Percentiles rank a stretch among this genome's conserved stretches.
Conservation (phyloP, 2,329 filamentous ascomycete species). For the Aspergillus tamarii region DNA sequence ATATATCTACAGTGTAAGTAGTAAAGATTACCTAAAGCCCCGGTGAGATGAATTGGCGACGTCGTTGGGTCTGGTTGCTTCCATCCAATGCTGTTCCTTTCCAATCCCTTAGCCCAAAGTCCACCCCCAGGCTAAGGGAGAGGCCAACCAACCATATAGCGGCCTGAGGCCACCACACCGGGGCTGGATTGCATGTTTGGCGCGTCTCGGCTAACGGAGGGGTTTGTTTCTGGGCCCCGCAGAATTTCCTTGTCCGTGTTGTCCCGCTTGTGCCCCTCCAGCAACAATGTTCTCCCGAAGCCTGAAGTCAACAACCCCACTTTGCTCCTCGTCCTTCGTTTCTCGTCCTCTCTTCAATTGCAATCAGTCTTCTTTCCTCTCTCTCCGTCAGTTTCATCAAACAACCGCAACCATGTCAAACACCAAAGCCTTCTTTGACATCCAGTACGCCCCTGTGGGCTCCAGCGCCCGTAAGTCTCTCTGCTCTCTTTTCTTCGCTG, state of each 20-base stretch:
- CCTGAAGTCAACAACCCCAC: slow-evolving; percentile 49
- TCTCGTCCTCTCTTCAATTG: slow-evolving; percentile 39
- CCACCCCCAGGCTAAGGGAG: background rate
- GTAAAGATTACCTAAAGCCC: background rate
- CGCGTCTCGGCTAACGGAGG: slow-evolving; percentile 20
- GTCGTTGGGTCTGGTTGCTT: background rate
- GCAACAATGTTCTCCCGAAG: slow-evolving; percentile 47
- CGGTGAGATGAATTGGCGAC: background rate
- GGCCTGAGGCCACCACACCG: slow-evolving; percentile 16
- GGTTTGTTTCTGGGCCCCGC: background rate
- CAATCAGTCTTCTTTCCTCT: slow-evolving; percentile 34
- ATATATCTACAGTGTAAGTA: slow-evolving; percentile 1
- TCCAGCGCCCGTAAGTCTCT: slow-evolving; percentile 32
- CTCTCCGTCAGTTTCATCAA: slow-evolving; percentile 60
- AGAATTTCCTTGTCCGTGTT: slow-evolving; percentile 21
- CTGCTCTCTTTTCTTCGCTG: slow-evolving; percentile 17
- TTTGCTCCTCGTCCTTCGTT: slow-evolving; percentile 43
- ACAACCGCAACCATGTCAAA: slow-evolving; percentile 74
- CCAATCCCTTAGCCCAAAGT: background rate
- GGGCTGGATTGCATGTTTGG: slow-evolving; percentile 19
- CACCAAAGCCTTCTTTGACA: slow-evolving; percentile 72
- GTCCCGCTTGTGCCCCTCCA: slow-evolving; percentile 39
- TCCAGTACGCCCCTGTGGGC: slow-evolving; percentile 59
- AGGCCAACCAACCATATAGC: slow-evolving; percentile 5
- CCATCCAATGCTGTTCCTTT: background rate